Evolutionary conservation across 2,329 filamentous ascomycete genomes (phyloP), one percentile per base, ranked within the genome.

Genomic region (Metarhizium guizhouense): DNA sequence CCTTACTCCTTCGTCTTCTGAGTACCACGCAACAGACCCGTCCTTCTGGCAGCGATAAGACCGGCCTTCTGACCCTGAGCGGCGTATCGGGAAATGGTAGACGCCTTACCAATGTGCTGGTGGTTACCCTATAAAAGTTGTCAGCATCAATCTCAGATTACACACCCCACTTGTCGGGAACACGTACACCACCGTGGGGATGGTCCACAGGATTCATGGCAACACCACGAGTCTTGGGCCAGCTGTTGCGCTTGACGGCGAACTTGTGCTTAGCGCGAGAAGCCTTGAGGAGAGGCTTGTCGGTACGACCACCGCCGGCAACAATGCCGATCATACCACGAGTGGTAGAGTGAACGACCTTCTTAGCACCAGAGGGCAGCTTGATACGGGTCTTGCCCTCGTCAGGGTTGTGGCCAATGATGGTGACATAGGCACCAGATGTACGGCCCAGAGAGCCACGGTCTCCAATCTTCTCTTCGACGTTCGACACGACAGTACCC

Each of bases 141-240:
- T 83, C 72, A 82, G 77, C 62, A 62, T 62, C 60, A 6, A 45
- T 43, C 58, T 51, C 20, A n/a, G 11, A 18, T 30, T 38, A 57
- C 45, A 42, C 3, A 13, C 34, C 6, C 16, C 6, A 32, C 3
- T n/a, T 29, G 18, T 47, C 5, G 55, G 51, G 51, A 52, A 56
- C 68, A 83, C 80, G 69, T 82, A 82, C 81, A 90, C 87, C 88
- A 89, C 89, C 89, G 87, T 94, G 89, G 78, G 89, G 89, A 86
- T 99, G 94, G 82, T 99, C 94, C 73, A 99, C 94, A 72, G 94
- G 94, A 84, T 99, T 99, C 94, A 99, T 99, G 80, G 94, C 94
- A 87, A 99, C 94, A 96, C 94, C 94, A 94, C 94, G 93, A 85
- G 94, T 99, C 90, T 95, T 96, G 81, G 94, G 94, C 94, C 94